phyloP scores from a whole-genome alignment of 495 filamentous ascomycete species.

The Hypoxylon intermedium region DNA sequence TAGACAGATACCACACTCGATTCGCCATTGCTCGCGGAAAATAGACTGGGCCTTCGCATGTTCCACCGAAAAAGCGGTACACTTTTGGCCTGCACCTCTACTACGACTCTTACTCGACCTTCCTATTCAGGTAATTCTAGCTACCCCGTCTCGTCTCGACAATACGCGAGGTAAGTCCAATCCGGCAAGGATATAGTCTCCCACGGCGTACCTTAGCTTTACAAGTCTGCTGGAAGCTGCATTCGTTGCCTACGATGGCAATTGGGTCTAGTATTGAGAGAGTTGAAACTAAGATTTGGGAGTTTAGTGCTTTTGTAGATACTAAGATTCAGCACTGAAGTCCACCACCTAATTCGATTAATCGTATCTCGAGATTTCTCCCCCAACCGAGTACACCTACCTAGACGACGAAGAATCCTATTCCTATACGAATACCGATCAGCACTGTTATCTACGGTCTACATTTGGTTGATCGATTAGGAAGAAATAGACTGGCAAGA shows the following conservation, averaged over 20 bases:
- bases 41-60: slow-evolving; percentile 14
- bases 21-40: slow-evolving; percentile 1
- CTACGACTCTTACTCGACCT: slow-evolving; percentile 2
- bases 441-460: slow-evolving; percentile 15
- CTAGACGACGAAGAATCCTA: slow-evolving; percentile 4
- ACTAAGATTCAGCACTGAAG: slow-evolving; percentile 7
- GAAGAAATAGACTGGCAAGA: background rate
- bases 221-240: background rate
- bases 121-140: slow-evolving; percentile 29
- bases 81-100: background rate
- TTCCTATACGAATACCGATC: slow-evolving; percentile 1
- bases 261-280: background rate
- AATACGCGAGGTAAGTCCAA: slow-evolving; percentile 27
- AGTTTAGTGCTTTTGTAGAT: slow-evolving; percentile 21
- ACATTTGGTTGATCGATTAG: slow-evolving; percentile 19
- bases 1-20: slow-evolving; percentile 18
- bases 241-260: background rate
- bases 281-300: slow-evolving; percentile 7
- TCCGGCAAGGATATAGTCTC: background rate
- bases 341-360: slow-evolving; percentile 12
- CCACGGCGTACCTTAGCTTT: background rate
- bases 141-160: slow-evolving; percentile 5
- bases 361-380: background rate
- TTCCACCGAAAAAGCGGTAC: slow-evolving; percentile 12
- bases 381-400: background rate